A percentile compares a stretch with the other conserved stretches of the same genome.
Evolutionary conservation across 352 stramenopile species (phyloP).

Genomic region (Thalassiosira mediterranea): DNA sequence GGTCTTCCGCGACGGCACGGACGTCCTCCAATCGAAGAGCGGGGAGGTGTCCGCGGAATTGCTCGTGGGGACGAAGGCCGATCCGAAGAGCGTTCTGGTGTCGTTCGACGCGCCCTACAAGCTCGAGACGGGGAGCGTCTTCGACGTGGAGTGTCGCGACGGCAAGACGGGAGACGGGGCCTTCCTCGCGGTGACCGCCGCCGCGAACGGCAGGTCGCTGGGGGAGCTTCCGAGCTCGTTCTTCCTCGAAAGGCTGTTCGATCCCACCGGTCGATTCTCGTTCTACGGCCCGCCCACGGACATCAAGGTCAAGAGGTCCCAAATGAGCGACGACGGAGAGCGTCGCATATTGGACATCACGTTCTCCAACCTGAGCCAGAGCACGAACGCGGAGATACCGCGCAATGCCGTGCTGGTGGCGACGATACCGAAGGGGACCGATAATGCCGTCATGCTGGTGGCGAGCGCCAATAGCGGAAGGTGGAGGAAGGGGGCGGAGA

Average conservation of each 20-base stretch:
- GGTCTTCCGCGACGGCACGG: constrained; percentile 72
- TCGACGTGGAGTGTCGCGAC: constrained; percentile 80
- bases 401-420: constrained; percentile 59
- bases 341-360: constrained; percentile 64
- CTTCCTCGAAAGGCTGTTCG: constrained; percentile 69
- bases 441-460: constrained; percentile 74
- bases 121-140: constrained; percentile 64
- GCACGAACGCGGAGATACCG: constrained; percentile 74
- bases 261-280: constrained; percentile 73
- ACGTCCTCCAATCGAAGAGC: constrained; percentile 62
- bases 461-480: constrained; percentile 51
- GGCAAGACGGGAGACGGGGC: constrained; percentile 66
- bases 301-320: constrained; percentile 74
- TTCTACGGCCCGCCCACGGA: constrained; percentile 81
- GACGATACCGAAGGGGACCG: constrained; percentile 66
- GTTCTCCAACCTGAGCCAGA: constrained; percentile 72
- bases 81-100: constrained; percentile 56
- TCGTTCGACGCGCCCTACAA: constrained; percentile 61
- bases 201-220: constrained; percentile 58
- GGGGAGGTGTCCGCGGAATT: constrained; percentile 77
- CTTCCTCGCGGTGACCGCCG: constrained; percentile 72
- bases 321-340: constrained; percentile 29
- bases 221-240: constrained; percentile 64
- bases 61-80: constrained; percentile 52
- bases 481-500: constrained; percentile 66